Evolutionary conservation across 1,139 yeast genomes (phyloP).

Genomic region (Taphrina sp.): DNA sequence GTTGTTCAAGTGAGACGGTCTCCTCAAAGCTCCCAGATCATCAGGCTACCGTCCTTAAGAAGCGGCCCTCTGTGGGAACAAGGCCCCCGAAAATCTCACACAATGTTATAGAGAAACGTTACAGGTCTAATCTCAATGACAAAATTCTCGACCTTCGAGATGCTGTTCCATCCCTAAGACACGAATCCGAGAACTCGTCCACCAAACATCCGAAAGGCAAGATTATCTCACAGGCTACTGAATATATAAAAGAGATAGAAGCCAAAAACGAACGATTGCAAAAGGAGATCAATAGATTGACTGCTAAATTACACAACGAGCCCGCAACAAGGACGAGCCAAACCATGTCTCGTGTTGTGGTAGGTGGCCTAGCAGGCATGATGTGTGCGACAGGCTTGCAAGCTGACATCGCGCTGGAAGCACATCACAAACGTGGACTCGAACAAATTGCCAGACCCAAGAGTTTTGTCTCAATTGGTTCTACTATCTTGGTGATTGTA

Average conservation of each 20-base stretch:
- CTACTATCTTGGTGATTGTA: background rate
- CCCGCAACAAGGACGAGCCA: slow-evolving; percentile 15
- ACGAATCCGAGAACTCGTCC: slow-evolving; percentile 44
- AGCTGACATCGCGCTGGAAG: background rate
- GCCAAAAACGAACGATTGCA: slow-evolving; percentile 58
- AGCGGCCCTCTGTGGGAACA: background rate
- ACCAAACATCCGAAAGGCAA: slow-evolving; percentile 60
- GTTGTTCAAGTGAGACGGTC: background rate
- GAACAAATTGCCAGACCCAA: background rate
- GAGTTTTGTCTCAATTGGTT: background rate
- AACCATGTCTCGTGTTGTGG: slow-evolving; percentile 42
- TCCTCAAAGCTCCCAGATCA: background rate
- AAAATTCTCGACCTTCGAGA: slow-evolving; percentile 69
- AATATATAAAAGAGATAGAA: slow-evolving; percentile 81
- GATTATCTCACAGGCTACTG: slow-evolving; percentile 83
- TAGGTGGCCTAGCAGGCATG: slow-evolving; percentile 47
- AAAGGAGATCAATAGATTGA: slow-evolving; percentile 55
- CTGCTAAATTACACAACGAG: slow-evolving; percentile 36
- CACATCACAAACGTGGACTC: background rate
- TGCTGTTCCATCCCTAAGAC: slow-evolving; percentile 63
- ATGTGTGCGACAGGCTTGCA: slow-evolving; percentile 40
- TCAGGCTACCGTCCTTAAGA: background rate
- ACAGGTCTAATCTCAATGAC: slow-evolving; percentile 72
- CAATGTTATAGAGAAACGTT: slow-evolving; percentile 75
- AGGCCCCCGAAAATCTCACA: slow-evolving; percentile 55